A percentile compares a stretch with the other conserved stretches of the same genome.
Evolutionary conservation across 768 basidiomycete genomes (phyloP).

Genomic region (Hypholoma fasciculare): DNA sequence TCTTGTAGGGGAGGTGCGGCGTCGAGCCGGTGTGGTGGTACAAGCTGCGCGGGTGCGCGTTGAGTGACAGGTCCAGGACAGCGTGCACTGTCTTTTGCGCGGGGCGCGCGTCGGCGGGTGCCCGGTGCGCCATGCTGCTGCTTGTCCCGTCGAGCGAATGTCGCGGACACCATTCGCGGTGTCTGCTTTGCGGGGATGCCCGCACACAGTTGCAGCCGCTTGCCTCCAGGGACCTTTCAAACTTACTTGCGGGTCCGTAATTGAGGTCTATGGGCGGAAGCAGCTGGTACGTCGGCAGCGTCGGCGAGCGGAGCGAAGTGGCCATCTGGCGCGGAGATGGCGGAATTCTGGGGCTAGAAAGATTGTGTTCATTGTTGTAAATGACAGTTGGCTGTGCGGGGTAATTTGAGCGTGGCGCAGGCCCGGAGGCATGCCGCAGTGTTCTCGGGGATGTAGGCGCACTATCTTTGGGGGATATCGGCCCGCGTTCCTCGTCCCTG

Average conservation of each 20-base stretch:
- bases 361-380: not conserved
- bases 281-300: constrained; percentile 17
- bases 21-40: constrained; percentile 23
- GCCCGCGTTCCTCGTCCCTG: not conserved
- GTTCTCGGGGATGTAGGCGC: not conserved
- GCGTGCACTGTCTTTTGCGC: constrained; percentile 18
- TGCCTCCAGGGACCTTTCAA: constrained; percentile 9
- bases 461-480: not conserved
- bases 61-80: constrained; percentile 19
- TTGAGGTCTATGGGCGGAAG: constrained; percentile 21
- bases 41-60: constrained; percentile 16
- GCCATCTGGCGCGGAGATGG: constrained; percentile 3
- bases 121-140: constrained; percentile 3
- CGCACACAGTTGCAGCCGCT: constrained; percentile 12
- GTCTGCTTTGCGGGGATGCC: constrained; percentile 4
- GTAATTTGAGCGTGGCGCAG: not conserved
- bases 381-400: constrained; percentile 1
- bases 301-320: constrained; percentile 9
- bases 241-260: constrained; percentile 13
- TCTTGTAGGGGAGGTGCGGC: constrained; percentile 24
- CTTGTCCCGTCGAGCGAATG: constrained; percentile 7
- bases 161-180: constrained; percentile 17
- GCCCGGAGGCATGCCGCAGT: not conserved
- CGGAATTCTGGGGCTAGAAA: constrained; percentile 4
- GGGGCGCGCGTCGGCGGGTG: not conserved